Evolutionary conservation across 257 asterid genomes (phyloP).

Genomic region (Nyctanthes arbortristis): DNA sequence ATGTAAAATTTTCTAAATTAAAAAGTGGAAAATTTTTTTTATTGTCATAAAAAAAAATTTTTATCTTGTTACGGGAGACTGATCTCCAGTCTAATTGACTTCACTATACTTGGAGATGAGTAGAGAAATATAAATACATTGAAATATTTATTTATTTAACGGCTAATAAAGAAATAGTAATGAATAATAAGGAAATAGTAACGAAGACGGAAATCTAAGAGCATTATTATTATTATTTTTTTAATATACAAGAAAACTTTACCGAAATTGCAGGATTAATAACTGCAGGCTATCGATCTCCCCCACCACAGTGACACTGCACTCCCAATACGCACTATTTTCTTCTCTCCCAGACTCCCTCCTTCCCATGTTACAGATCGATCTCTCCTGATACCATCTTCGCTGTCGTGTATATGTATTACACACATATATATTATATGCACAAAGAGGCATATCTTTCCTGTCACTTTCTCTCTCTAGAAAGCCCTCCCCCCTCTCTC

Average conservation of each 20-base stretch:
- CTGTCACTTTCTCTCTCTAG: conserved; percentile 21
- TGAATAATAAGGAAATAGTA: no score
- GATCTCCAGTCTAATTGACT: no score
- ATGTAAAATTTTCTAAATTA: no score
- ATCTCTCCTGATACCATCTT: conserved; percentile 25
- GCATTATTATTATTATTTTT: no score
- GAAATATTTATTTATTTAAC: no score
- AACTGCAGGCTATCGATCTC: conserved; percentile 26
- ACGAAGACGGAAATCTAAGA: no score
- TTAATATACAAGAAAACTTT: neutral
- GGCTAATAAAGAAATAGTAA: no score
- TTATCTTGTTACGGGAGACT: no score
- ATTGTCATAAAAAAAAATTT: no score
- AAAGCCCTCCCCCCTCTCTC: conserved; percentile 28
- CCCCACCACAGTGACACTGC: conserved; percentile 16
- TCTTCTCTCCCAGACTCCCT: conserved; percentile 15
- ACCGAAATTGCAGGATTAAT: conserved; percentile 26
- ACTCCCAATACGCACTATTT: conserved; percentile 6
- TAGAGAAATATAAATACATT: no score
- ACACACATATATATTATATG: neutral
- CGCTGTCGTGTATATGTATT: conserved; percentile 14
- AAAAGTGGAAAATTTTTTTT: no score
- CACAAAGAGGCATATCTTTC: neutral
- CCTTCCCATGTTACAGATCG: conserved; percentile 34
- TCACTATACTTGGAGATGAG: no score